Conservation (phyloP, 257 asterid genomes). For the Voacanga thouarsii region DNA sequence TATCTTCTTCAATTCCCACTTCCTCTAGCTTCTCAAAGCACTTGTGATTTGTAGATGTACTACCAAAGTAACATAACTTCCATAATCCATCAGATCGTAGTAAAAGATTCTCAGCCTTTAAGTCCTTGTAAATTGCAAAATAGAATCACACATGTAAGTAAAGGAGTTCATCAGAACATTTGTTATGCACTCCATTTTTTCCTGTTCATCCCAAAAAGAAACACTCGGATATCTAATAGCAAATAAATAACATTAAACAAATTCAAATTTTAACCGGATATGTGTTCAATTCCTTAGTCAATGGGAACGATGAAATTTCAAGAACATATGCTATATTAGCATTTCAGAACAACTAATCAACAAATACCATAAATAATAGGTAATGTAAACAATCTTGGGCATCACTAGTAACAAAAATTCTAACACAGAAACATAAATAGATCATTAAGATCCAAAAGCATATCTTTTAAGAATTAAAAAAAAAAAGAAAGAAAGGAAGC, state of each 20-base stretch:
- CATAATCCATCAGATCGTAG: conserved; percentile 92
- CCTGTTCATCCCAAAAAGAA: background rate
- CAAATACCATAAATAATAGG: background rate
- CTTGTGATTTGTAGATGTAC: conserved; percentile 90
- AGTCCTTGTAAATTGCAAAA: conserved; percentile 56
- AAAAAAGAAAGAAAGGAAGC: background rate
- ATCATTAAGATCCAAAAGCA: background rate
- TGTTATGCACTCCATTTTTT: background rate
- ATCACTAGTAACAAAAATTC: background rate
- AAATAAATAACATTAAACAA: background rate
- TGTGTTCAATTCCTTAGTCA: background rate
- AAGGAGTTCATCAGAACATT: background rate
- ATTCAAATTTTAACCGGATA: background rate
- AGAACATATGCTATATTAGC: background rate
- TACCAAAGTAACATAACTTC: conserved; percentile 98
- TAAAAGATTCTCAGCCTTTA: conserved; percentile 95
- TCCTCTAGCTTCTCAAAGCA: conserved; percentile 96
- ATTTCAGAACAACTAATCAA: background rate
- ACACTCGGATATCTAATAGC: background rate
- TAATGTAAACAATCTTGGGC: background rate
- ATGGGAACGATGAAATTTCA: background rate
- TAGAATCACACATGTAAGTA: conserved; percentile 13
- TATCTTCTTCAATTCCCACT: conserved; percentile 99
- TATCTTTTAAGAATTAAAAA: background rate
- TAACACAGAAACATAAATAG: background rate